Evolutionary conservation across 169 alveolate genomes (phyloP), one percentile per base, ranked within the genome.

Genomic region (Cryptosporidium tyzzeri): DNA sequence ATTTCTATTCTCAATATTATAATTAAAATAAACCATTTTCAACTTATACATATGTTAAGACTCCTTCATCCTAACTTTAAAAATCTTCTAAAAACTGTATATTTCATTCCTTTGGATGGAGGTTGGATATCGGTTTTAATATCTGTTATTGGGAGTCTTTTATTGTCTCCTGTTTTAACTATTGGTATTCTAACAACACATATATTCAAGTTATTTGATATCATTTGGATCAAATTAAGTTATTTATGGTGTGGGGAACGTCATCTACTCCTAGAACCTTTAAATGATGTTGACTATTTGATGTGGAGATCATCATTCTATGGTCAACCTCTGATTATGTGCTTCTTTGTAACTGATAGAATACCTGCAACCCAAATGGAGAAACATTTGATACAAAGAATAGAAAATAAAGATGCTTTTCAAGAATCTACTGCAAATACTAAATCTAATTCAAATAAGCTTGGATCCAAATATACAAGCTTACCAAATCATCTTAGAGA

Each of bases 321-420:
- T 65, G 75, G 89, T 62, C 89, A 80, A 39, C 74, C 89, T 18
- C 48, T 80, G 35, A 80, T 80, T n/a, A 80, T 65, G 75, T 80
- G 89, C 44, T 80, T 80, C 44, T 80, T 80, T 44, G 89, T 67
- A 14, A 67, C 65, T 3, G 89, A 59, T 44, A 26, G 59, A 9
- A 39, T 65, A 44, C 67, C 71, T 23, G 23, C 65, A 44, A 58
- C 41, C 23, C 39, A 44, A 26, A 35, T 80, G 29, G 68, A 45
- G 26, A 50, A 80, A 5, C 18, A 41, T 62, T 58, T 80, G 39
- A 44, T 59, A 26, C 44, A 65, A 29, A 80, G 89, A 62, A 80
- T 80, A 45, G 75, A 65, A 29, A 44, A 61, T 41, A 80, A 29
- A 26, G 89, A 80, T 39, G 89, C 89, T 14, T 80, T 80, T 62